A percentile compares a stretch with the other conserved stretches of the same genome.
phyloP scores from a whole-genome alignment of 179 eudicot genomes.

The Sideroxylon spinosum region DNA sequence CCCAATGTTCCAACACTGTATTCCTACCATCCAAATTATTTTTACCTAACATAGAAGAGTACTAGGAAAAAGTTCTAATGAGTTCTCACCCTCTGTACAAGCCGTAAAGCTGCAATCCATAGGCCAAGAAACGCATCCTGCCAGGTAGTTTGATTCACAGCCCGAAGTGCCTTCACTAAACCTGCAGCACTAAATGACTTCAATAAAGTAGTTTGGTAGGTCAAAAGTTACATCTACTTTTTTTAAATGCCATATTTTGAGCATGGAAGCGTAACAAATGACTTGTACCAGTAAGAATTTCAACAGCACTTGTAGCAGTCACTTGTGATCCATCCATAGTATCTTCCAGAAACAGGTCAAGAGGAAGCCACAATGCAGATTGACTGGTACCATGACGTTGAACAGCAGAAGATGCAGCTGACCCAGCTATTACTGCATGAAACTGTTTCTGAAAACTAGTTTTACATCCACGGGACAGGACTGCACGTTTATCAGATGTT shows the following conservation, averaged over 20 bases:
- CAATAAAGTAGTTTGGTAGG: background rate
- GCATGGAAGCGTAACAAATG: slow-evolving; percentile 6
- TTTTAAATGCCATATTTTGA: background rate
- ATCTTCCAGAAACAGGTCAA: slow-evolving; percentile 86
- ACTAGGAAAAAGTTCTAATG: background rate
- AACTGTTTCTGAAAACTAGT: slow-evolving; percentile 34
- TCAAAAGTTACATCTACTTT: background rate
- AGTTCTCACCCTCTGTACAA: slow-evolving; percentile 81
- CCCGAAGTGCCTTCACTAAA: slow-evolving; percentile 70
- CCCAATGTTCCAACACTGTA: background rate
- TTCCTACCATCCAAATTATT: slow-evolving; percentile 4
- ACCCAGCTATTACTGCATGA: slow-evolving; percentile 45
- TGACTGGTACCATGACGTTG: slow-evolving; percentile 47
- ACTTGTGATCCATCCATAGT: slow-evolving; percentile 75
- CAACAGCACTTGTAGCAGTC: slow-evolving; percentile 71
- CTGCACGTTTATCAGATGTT: slow-evolving; percentile 33
- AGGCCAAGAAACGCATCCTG: slow-evolving; percentile 80
- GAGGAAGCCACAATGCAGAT: slow-evolving; percentile 79
- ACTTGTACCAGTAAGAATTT: slow-evolving; percentile 64
- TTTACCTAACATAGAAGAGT: background rate
- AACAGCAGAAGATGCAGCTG: slow-evolving; percentile 44
- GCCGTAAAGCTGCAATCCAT: slow-evolving; percentile 88
- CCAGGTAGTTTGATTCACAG: slow-evolving; percentile 77
- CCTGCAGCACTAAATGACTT: slow-evolving; percentile 34
- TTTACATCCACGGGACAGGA: slow-evolving; percentile 41